Conservation (phyloP, 2,329 filamentous ascomycete species). For the Penicillium sp. region DNA sequence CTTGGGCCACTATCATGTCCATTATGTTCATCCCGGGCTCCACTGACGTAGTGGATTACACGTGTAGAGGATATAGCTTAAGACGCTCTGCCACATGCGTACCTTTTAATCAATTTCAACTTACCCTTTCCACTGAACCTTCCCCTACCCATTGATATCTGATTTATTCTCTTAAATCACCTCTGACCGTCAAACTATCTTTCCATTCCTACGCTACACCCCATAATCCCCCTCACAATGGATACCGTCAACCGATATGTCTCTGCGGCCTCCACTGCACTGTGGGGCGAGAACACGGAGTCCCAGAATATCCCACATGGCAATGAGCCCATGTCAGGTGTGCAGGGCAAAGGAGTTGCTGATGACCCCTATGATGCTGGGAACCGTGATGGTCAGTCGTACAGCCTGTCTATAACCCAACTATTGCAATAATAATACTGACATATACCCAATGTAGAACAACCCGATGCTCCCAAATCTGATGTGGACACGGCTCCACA, state of each 20-base stretch:
- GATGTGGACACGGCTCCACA: conserved; percentile 24
- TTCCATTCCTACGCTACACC: neutral
- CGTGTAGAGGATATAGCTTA: neutral
- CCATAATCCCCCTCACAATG: conserved; percentile 46
- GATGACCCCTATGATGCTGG: conserved; percentile 78
- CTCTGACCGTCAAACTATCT: neutral
- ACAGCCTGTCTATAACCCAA: neutral
- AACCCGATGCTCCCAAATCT: conserved; percentile 25
- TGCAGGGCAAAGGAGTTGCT: conserved; percentile 63
- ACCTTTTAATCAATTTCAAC: neutral
- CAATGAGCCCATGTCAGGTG: conserved; percentile 70
- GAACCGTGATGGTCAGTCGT: conserved; percentile 61
- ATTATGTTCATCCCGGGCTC: conserved; percentile 5
- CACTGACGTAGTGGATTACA: conserved; percentile 19
- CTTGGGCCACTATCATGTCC: neutral
- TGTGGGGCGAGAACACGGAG: conserved; percentile 47
- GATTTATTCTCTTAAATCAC: neutral
- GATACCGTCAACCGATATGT: conserved; percentile 61
- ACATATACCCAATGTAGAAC: conserved; percentile 21
- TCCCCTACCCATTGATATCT: neutral
- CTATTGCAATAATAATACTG: neutral
- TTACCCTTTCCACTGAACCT: neutral
- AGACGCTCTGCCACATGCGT: neutral
- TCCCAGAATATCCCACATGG: conserved; percentile 36
- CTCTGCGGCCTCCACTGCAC: conserved; percentile 48